These are phyloP conservation scores for Xylariaceae sp. DNA, from an alignment of 2,329 filamentous ascomycete genomes.

Conservation along the genomic window DNA sequence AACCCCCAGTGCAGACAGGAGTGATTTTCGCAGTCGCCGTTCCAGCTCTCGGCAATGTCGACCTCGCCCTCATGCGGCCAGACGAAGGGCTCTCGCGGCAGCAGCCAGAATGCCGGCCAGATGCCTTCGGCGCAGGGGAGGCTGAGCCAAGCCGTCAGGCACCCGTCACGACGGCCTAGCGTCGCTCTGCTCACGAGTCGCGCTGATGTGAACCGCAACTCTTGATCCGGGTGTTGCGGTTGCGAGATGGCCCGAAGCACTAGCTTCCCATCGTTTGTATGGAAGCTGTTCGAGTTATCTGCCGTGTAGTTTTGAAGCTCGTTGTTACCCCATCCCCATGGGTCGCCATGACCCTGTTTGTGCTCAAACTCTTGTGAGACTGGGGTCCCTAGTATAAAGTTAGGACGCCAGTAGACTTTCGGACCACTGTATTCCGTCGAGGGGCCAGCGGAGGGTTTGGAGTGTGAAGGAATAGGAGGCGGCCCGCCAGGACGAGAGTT, in stretches of 20 bases:
- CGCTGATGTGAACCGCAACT: slow-evolving; percentile 59
- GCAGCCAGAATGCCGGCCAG: slow-evolving; percentile 68
- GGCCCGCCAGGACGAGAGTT: slow-evolving; percentile 27
- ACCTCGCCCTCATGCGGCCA: slow-evolving; percentile 67
- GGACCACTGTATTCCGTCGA: slow-evolving; percentile 1
- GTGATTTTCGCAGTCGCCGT: slow-evolving; percentile 60
- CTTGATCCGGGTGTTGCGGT: slow-evolving; percentile 40
- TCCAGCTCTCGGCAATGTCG: slow-evolving; percentile 68
- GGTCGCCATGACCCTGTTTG: slow-evolving; percentile 57
- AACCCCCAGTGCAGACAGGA: slow-evolving; percentile 65
- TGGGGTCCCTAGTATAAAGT: slow-evolving; percentile 52
- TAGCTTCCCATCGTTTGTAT: slow-evolving; percentile 57
- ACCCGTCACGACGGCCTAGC: slow-evolving; percentile 57
- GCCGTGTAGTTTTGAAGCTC: slow-evolving; percentile 64
- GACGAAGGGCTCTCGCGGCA: slow-evolving; percentile 61
- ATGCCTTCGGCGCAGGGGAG: slow-evolving; percentile 61
- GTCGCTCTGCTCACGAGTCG: slow-evolving; percentile 60
- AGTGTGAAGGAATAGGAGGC: slow-evolving; percentile 32
- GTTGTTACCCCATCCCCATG: slow-evolving; percentile 67
- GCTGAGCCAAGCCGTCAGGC: slow-evolving; percentile 56
- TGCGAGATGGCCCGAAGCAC: slow-evolving; percentile 58
- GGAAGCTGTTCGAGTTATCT: slow-evolving; percentile 57
- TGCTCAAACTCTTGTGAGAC: slow-evolving; percentile 59
- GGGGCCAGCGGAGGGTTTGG: slow-evolving; percentile 20
- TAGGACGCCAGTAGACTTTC: slow-evolving; percentile 58